phyloP scores from a whole-genome alignment of 2,329 filamentous ascomycete species.

The Colletotrichum falcatum region DNA sequence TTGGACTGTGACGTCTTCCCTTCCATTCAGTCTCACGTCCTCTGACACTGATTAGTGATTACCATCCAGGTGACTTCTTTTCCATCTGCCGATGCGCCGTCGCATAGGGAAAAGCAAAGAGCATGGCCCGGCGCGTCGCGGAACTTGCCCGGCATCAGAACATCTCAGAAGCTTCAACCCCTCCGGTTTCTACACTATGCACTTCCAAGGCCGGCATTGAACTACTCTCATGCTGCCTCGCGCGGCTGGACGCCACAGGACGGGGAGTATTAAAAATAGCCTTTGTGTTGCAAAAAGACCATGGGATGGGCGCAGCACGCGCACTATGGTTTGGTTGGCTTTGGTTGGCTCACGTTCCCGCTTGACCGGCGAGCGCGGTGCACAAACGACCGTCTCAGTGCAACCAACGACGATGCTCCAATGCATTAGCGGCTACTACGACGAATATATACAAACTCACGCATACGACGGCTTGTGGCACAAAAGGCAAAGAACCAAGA shows the following conservation, averaged over 20 bases:
- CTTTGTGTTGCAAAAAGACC: neutral
- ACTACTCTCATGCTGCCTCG: neutral
- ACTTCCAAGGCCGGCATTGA: neutral
- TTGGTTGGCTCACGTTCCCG: neutral
- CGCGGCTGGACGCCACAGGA: conserved; percentile 12
- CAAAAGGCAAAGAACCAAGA: neutral
- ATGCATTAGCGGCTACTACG: neutral
- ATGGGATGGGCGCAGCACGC: conserved; percentile 20
- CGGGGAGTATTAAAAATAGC: conserved; percentile 25
- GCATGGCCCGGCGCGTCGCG: too few species aligned
- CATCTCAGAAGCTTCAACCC: neutral
- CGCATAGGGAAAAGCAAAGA: too few species aligned
- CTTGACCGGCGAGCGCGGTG: conserved; percentile 1
- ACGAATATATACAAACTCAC: conserved; percentile 16
- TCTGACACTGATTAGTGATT: neutral
- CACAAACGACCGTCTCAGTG: neutral
- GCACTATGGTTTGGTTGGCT: neutral
- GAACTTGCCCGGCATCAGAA: too few species aligned
- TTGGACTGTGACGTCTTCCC: conserved; percentile 24
- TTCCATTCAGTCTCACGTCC: conserved; percentile 6
- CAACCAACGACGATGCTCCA: conserved; percentile 9
- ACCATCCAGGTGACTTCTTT: neutral
- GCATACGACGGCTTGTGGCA: neutral
- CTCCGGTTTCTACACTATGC: neutral
- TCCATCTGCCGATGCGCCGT: conserved; percentile 1